Base-by-base conservation (phyloP, 345 rosid species). In the Bruguiera gymnorhiza region DNA sequence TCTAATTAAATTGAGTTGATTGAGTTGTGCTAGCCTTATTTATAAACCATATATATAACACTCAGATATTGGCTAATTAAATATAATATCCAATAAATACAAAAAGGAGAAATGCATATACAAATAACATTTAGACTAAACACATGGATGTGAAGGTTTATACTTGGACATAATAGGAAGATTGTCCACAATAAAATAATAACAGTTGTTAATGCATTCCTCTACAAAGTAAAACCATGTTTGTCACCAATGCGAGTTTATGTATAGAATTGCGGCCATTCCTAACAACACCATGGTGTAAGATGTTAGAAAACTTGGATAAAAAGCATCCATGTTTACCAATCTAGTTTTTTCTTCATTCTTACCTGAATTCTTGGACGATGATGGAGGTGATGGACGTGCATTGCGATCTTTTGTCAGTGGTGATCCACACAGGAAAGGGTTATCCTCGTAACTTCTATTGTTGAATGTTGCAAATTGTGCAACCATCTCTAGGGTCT, bases 381-480 rank as follows among this genome's bases (percentile, higher is more conserved):
- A 4, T 21, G 52, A 27, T 65, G 36, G 2, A 3, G 67, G 2
- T 0, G 53, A 11, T 11, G 2, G 3, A 46, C 19, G 20, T 10
- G 11, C 6, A 15, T 6, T 27, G 39, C 70, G 75, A 18, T 16
- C 30, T 2, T 48, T 74, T 23, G 1, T 20, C 59, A 79, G 36
- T 54, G 77, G 85, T 4, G 27, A 46, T 10, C 83, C 81, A 60
- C 76, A 79, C 2, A 79, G 75, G 26, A 74, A 48, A 57, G 68
- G 68, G 53, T 82, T 82, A 2, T 70, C 77, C 51, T 20, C n/a
- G 24, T 76, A 76, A 4, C 79, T 76, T 10, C 19, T 54, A n/a
- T 27, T 11, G 3, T 55, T 65, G 19, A 79, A 82, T 23, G 81
- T 73, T 46, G 37, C 74, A 29, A 82, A 82, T 37, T 76, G 83